Percentiles rank a stretch among this genome's conserved stretches.
These are phyloP conservation scores for Gracilaria domingensis DNA, from an alignment of 23 red algal genomes.

Conservation along the genomic window DNA sequence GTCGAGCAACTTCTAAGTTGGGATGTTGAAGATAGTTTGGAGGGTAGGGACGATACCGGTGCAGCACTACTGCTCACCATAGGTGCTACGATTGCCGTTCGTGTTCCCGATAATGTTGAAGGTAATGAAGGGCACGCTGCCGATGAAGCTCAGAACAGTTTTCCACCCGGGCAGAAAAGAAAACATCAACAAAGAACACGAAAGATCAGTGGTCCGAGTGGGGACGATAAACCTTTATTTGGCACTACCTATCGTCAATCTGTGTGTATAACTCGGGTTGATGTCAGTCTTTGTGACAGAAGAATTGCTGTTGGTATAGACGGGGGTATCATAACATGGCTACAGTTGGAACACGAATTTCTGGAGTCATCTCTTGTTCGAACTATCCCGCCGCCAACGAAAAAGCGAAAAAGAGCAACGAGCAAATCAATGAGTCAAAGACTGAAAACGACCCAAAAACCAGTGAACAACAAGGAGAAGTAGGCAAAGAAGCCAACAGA, in stretches of 20 bases:
- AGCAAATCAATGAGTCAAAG: not conserved
- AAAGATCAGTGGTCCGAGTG: constrained; percentile 1
- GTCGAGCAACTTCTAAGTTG: constrained; percentile 32
- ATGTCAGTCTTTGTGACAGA: constrained; percentile 6
- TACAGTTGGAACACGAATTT: not conserved
- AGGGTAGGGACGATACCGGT: not conserved
- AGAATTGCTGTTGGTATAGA: constrained; percentile 62
- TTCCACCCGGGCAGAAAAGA: not conserved
- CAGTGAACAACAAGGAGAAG: not conserved
- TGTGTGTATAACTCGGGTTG: constrained; percentile 37
- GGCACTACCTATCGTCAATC: constrained; percentile 34
- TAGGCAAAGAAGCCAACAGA: not conserved
- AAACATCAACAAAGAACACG: not conserved
- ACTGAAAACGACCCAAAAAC: not conserved
- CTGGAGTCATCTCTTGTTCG: constrained; percentile 4
- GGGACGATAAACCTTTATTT: constrained; percentile 18
- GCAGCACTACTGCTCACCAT: not conserved
- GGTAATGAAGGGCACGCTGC: not conserved
- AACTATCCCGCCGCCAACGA: not conserved
- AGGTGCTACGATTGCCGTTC: not conserved
- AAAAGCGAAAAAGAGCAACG: not conserved
- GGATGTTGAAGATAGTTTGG: not conserved
- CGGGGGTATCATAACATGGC: constrained; percentile 59
- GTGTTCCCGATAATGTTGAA: not conserved
- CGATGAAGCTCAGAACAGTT: not conserved